These are phyloP conservation scores for Fusarium dlaminii DNA, from an alignment of 2,329 filamentous ascomycete species.

Conservation along the genomic window DNA sequence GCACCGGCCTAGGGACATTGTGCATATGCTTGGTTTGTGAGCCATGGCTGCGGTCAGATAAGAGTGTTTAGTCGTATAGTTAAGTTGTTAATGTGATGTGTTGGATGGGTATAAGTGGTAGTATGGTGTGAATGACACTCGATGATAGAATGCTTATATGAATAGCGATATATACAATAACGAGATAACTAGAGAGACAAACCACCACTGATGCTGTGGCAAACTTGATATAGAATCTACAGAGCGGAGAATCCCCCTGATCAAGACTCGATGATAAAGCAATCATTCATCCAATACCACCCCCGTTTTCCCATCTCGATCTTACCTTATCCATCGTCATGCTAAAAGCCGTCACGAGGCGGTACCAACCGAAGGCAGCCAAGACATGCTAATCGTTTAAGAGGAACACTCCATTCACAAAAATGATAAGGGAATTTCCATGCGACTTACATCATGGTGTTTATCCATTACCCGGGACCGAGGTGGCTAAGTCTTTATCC, in stretches of 20 bases:
- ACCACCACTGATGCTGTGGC: constrained; percentile 22
- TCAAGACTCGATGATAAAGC: neutral
- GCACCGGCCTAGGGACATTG: constrained; percentile 79
- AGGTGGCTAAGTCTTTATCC: constrained; percentile 34
- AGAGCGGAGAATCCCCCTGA: constrained; percentile 11
- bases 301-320: neutral
- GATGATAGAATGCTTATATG: neutral
- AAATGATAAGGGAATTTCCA: constrained; percentile 1
- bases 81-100: neutral
- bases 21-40: constrained; percentile 74
- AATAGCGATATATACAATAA: neutral
- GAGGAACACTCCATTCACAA: neutral
- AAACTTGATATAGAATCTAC: constrained; percentile 14
- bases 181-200: neutral
- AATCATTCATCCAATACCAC: constrained; percentile 15
- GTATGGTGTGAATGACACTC: neutral
- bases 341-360: neutral
- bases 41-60: constrained; percentile 50
- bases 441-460: constrained; percentile 13
- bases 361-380: constrained; percentile 8
- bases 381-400: neutral
- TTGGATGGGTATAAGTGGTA: neutral
- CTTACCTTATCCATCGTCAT: neutral
- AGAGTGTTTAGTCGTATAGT: fast-evolving
- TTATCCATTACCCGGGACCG: constrained; percentile 12